Conservation (phyloP, 2,329 filamentous ascomycete species). For the Fusarium austroafricanum region DNA sequence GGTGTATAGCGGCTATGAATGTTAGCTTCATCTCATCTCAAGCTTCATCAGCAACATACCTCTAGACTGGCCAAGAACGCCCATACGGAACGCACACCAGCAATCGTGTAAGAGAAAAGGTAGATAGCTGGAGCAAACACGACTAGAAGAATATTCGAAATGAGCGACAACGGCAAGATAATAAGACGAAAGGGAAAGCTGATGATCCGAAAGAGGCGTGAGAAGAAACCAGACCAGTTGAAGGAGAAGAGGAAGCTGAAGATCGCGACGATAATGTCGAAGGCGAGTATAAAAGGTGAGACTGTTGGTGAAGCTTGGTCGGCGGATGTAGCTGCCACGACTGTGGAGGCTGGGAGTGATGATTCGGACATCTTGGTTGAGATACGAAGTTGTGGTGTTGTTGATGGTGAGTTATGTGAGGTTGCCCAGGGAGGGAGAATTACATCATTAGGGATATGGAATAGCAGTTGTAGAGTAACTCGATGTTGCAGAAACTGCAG, state of each 20-base stretch:
- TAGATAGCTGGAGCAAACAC: slow-evolving; percentile 54
- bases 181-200: slow-evolving; percentile 49
- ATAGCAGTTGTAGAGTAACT: not conserved
- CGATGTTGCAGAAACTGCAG: not conserved
- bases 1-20: slow-evolving; percentile 55
- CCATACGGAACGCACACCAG: slow-evolving; percentile 39
- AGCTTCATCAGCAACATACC: slow-evolving; percentile 44
- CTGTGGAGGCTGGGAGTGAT: slow-evolving; percentile 22
- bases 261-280: slow-evolving; percentile 45
- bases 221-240: slow-evolving; percentile 45
- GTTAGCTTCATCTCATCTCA: slow-evolving; percentile 2
- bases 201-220: slow-evolving; percentile 39
- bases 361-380: slow-evolving; percentile 30
- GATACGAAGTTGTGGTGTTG: slow-evolving; percentile 3
- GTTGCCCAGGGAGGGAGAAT: slow-evolving; percentile 19
- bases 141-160: slow-evolving; percentile 46
- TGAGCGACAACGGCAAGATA: slow-evolving; percentile 47
- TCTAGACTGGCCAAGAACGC: slow-evolving; percentile 51
- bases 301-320: slow-evolving; percentile 27
- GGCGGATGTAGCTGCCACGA: slow-evolving; percentile 21
- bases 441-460: slow-evolving; percentile 29
- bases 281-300: slow-evolving; percentile 36
- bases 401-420: slow-evolving; percentile 5
- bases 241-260: slow-evolving; percentile 46
- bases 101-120: slow-evolving; percentile 46